These are phyloP conservation scores for Rhodotorula diobovata DNA, from an alignment of 768 basidiomycete genomes.

Conservation along the genomic window DNA sequence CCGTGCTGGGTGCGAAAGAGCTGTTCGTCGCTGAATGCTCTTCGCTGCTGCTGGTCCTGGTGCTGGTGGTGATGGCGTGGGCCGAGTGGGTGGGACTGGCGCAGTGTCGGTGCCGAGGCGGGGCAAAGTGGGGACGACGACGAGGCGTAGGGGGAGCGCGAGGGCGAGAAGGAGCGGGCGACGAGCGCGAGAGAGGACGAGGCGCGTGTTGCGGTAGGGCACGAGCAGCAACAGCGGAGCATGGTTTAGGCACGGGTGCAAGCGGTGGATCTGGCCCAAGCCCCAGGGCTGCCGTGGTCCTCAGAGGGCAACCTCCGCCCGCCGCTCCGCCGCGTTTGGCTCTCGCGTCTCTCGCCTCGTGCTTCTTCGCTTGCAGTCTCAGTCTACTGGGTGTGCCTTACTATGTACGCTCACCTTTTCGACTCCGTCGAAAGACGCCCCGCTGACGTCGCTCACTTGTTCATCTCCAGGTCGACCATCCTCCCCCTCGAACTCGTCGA, in stretches of 20 bases:
- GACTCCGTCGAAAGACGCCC: too few relatives aligned
- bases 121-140: constrained; percentile 3
- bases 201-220: neutral
- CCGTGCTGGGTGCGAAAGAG: constrained; percentile 26
- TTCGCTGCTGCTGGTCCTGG: neutral
- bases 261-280: too few relatives aligned
- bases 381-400: too few relatives aligned
- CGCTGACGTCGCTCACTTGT: neutral
- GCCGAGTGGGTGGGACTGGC: neutral
- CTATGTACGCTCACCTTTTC: neutral
- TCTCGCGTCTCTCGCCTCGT: too few relatives aligned
- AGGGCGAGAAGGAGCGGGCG: neutral
- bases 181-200: neutral
- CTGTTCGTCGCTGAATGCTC: constrained; percentile 21
- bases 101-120: neutral
- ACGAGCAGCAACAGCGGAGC: constrained; percentile 13
- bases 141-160: neutral
- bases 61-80: too few relatives aligned
- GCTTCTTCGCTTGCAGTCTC: too few relatives aligned
- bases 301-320: too few relatives aligned
- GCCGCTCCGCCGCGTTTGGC: too few relatives aligned
- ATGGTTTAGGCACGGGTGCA: too few relatives aligned
- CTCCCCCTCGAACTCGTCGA: constrained; percentile 73
- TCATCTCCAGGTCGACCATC: constrained; percentile 16
- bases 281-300: too few relatives aligned